Base-by-base conservation (phyloP, 768 basidiomycete genomes). In the Tylopilus subfusipes region DNA sequence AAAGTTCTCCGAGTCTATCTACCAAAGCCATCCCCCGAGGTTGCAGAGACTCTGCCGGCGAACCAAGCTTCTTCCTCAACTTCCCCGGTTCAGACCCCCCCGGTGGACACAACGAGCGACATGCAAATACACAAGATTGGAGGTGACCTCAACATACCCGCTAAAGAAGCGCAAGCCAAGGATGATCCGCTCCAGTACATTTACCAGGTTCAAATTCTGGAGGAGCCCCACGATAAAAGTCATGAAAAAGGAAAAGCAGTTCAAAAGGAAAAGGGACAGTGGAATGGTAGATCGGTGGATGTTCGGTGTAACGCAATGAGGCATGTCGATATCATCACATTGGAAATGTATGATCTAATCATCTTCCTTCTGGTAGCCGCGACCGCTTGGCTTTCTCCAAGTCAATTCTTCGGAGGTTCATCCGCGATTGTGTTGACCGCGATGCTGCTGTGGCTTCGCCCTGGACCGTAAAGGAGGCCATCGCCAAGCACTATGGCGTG, bases 311-410 rank as follows among this genome's bases (percentile, higher is more conserved):
- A 78, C 50, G 79, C 79, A 62, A 87, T 97, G 81, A 91, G 90
- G 93, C 90, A 62, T 50, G 80, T 71, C 22, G n/a, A 53, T 39
- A 14, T 53, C 55, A 33, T 50, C 39, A 24, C 16, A 19, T 43
- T 42, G 46, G 38, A 45, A 50, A 30, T 44, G 33, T 46, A 33
- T 34, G 33, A 43, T 29, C 53, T 55, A 30, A 43, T 55, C 34
- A 14, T 39, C 36, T 30, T 48, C 27, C 42, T 53, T 51, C 19
- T 50, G 19, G 34, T 55, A 98, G 95, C 65, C 94, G 97, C 56
- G 97, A 99, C 70, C 90, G 95, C 49, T 78, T 96, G 19, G 85
- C 93, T 19, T 98, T 98, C 73, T 96, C 93, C 27, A 98, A 98
- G 72, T 94, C 94, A 18, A 96, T 98, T 62, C 82, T 99, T 27